Evolutionary conservation across 345 rosid genomes (phyloP), one percentile per base, ranked within the genome.

Genomic region (Linum tenue): DNA sequence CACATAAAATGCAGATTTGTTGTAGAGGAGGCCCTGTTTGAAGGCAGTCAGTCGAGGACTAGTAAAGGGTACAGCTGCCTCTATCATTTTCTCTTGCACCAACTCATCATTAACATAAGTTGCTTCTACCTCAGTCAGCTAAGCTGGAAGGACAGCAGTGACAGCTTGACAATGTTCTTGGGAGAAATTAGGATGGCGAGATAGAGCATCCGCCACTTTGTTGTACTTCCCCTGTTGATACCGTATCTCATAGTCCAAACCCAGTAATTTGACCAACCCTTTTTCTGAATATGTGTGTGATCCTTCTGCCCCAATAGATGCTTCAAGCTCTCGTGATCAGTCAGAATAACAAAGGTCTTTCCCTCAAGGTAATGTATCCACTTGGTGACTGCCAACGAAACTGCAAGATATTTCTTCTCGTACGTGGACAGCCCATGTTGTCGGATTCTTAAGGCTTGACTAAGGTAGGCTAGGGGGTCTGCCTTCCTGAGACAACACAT

Each of bases 401-500:
- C 4, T 6, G 16, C 57, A 15, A 64, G n/a, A 3, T n/a, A 15
- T 15, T 64, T 56, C 57, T 37, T 31, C 16, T 43, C 57, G 36
- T 64, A 64, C 3, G n/a, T 36, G 3, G 57, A 43, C 48, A 40
- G 16, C 5, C 16, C 12, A n/a, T n/a, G n/a, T n/a, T n/a, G n/a
- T n/a, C n/a, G n/a, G n/a, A n/a, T n/a, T n/a, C n/a, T n/a, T n/a
- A 64, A 64, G 4, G 39, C 66, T 2, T 64, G 35, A 44, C 56
- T 64, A 5, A 64, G 16, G 36, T 42, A 43, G 3, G 66, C 55
- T 7, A 64, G n/a, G 8, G 3, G 39, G 57, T 31, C 36, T 51
- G 12, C 48, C 66, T 5, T 0, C 38, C 43, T 64, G 66, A 17
- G 48, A 7, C 5, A 64, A 7, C 6, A 64, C 44, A 12, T 38